Evolutionary conservation across 2,329 filamentous ascomycete genomes (phyloP), one percentile per base, ranked within the genome.

Genomic region (Cadophora luteo-olivacea): DNA sequence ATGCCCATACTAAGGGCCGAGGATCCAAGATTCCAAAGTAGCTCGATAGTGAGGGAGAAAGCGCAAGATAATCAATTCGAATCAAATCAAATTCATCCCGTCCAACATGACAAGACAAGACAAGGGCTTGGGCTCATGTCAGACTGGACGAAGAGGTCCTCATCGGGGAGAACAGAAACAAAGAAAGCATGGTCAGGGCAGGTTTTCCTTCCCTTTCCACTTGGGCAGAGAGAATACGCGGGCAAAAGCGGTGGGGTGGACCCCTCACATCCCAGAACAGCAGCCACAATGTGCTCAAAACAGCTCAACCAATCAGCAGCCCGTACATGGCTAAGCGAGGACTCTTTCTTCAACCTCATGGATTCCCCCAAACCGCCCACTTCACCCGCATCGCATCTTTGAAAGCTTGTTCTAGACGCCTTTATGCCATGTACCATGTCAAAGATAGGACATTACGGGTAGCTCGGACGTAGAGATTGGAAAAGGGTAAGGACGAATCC

Each of bases 231-330:
- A 22, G 8, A 29, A 32, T 14, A 14, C 11, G 51, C 14, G 29
- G 12, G 4, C 51, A 29, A 55, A 45, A 6, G n/a, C 29, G 16
- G 33, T 38, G 54, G 54, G 29, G 54, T 49, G 36, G 38, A 49
- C 41, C 45, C 45, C 25, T 24, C 11, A 52, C 16, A 38, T 29
- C 29, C 19, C 2, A 24, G 41, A 49, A 16, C 19, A n/a, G 33
- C 60, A 62, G 65, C 65, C 65, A 67, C 65, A 67, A 67, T 49
- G 32, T 49, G 58, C 65, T 63, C 65, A 63, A 67, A 62, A 22
- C 58, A 22, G 32, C 65, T 63, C 65, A 63, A 16, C 61, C 29
- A 64, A 64, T 64, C 61, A 55, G n/a, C 19, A 55, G 19, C n/a
- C 6, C 24, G 25, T 5, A 16, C 22, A 5, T 0, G 8, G 14